Base-by-base conservation (phyloP, 2,329 filamentous ascomycete genomes). In the Pestalotiopsis fici region DNA sequence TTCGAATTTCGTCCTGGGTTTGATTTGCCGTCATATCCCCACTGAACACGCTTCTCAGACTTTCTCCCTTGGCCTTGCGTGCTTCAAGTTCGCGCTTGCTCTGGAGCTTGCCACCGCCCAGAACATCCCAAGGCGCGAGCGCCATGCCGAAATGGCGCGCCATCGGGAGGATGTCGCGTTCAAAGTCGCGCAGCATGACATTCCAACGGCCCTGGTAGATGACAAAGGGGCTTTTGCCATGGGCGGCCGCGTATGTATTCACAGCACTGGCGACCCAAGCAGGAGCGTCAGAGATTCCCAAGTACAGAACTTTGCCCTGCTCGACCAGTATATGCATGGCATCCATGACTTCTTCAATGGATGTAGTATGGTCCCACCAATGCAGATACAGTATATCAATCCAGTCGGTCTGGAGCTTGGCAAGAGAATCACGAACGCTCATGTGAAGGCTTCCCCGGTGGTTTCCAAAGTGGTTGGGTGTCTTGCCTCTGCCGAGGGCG, bases 321-420 rank as follows among this genome's bases (percentile, higher is more conserved):
- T 78, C 71, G 12, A 84, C 81, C 5, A 84, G 73, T 13, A 76
- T 71, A 69, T 84, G 78, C 57, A 84, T 77, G 4, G 75, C 71
- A 64, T 83, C 76, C 79, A 83, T 81, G 47, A 83, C 50, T 71
- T 84, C 82, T 66, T 79, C 72, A 68, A 83, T 79, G 4, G 76
- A 79, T 1, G 80, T 79, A 7, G 80, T 79, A 69, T 73, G 78
- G 69, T 84, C 82, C 80, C 81, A 84, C 76, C 76, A 83, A 74
- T 84, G 82, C 11, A 84, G 54, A 67, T 83, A 83, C 23, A 83
- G 74, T 11, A 84, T 74, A 72, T 85, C 83, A 68, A 85, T 78
- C 65, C 78, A 93, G 65, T 86, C 83, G 0, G 90, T 92, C 76
- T 88, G 83, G 66, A 90, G 82, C 78, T 88, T 90, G 72, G 79